Evolutionary conservation across 352 stramenopile species (phyloP), one percentile per base, ranked within the genome.

Genomic region (Globisporangium acanthophoron): DNA sequence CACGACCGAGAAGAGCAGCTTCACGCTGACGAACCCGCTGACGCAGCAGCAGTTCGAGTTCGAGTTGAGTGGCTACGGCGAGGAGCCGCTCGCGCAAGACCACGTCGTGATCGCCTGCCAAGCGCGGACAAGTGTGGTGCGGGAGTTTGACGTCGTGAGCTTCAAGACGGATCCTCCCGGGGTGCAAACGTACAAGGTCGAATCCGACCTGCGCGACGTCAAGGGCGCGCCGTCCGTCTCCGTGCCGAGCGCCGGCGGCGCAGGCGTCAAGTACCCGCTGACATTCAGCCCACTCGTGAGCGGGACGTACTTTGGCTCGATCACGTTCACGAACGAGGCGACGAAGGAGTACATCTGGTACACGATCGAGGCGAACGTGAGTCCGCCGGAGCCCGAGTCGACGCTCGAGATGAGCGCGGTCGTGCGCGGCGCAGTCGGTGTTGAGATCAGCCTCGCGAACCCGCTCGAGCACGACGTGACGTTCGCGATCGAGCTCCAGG

Each of bases 341-440:
- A 92, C 78, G 21, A 80, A 73, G n/a, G 78, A 92, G 56, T 96
- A 88, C 58, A 63, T 92, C 9, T 98, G 94, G 94, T 98, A 97
- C 69, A 98, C 94, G 13, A 80, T 98, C 5, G 87, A 97, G 59
- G 88, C 96, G 12, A 78, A 80, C 2, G 88, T 94, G 4, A 74
- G 69, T 47, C 78, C 82, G 5, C 86, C 86, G 0, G 71, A 85
- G 15, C 83, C 85, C 0, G 87, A 97, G 59, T 69, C 73, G 6
- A 94, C 76, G 16, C 66, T 98, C 0, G 85, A 94, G 16, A 96
- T 98, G 72, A 62, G 61, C 18, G 84, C 90, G 4, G 61, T 74
- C 0, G 88, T 97, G 11, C 83, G 94, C 5, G 79, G 80, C 12
- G 90, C 87, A 2, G 81, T 96, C 15, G 88, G 80, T 3, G 82